Conservation (phyloP, 1,139 yeast species). For the Geotrichum phurueaensis region DNA sequence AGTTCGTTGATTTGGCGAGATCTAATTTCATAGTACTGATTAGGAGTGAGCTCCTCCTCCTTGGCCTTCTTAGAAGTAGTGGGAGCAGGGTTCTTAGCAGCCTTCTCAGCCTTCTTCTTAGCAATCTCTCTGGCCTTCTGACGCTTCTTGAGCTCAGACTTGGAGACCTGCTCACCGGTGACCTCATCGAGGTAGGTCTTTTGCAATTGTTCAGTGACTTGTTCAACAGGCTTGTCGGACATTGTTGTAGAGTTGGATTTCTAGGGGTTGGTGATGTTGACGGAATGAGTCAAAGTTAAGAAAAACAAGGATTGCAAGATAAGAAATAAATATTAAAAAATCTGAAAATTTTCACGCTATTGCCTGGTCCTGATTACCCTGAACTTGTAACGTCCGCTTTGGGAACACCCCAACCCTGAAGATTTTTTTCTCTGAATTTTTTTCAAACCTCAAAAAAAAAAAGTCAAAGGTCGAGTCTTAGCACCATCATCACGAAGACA, state of each 20-base stretch:
- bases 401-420: not conserved
- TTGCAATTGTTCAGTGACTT: constrained; percentile 72
- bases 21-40: constrained; percentile 87
- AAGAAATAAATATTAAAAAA: not conserved
- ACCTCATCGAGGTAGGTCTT: constrained; percentile 86
- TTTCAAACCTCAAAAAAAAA: constrained; percentile 4
- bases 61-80: constrained; percentile 51
- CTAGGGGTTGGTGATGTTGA: not conserved
- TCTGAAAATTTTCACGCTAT: not conserved
- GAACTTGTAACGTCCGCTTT: not conserved
- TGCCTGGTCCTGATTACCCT: not conserved
- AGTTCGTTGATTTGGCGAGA: constrained; percentile 82
- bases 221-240: constrained; percentile 34
- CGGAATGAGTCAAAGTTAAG: constrained; percentile 6
- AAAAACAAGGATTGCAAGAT: not conserved
- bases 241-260: constrained; percentile 6
- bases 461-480: not conserved
- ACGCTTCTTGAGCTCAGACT: constrained; percentile 93
- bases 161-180: constrained; percentile 95
- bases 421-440: constrained; percentile 3
- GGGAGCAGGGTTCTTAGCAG: constrained; percentile 48
- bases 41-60: constrained; percentile 83
- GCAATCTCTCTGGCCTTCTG: constrained; percentile 83
- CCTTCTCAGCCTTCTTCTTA: constrained; percentile 84
- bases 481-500: not conserved